Conservation (phyloP, 441 rosid species). For the Mallotus repandus region DNA sequence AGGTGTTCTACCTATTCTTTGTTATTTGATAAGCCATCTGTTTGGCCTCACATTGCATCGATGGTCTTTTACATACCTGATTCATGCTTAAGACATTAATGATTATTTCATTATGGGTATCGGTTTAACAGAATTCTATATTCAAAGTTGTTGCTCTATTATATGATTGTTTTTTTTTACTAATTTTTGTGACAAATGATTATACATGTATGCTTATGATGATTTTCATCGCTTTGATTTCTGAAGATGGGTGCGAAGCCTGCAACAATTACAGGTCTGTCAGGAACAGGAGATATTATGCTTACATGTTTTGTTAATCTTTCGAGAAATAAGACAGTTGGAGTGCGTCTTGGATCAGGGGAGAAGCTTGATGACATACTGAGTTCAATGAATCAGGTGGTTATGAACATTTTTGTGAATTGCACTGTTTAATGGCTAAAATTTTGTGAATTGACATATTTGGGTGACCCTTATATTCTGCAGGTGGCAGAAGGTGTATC, state of each 20-base stretch:
- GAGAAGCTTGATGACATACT: slow-evolving; percentile 82
- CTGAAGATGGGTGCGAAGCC: slow-evolving; percentile 94
- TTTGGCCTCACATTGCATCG: not conserved
- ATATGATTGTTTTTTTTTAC: not conserved
- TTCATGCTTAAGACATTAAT: not conserved
- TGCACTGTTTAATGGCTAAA: slow-evolving; percentile 8
- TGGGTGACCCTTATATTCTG: not conserved
- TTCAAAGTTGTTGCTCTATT: not conserved
- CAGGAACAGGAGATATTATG: slow-evolving; percentile 98
- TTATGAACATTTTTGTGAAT: slow-evolving; percentile 18
- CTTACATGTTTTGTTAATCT: slow-evolving; percentile 92
- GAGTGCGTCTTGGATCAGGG: slow-evolving; percentile 91
- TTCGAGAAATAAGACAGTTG: slow-evolving; percentile 85
- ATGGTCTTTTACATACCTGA: not conserved
- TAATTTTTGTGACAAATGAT: not conserved
- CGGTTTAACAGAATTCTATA: not conserved
- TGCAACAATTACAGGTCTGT: slow-evolving; percentile 79
- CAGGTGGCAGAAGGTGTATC: slow-evolving; percentile 97
- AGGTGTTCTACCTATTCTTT: slow-evolving; percentile 42
- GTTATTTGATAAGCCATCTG: not conserved
- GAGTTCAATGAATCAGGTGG: slow-evolving; percentile 82
- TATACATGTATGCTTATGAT: slow-evolving; percentile 18
- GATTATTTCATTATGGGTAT: not conserved
- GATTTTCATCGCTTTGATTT: slow-evolving; percentile 11
- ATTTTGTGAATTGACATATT: slow-evolving; percentile 6